These are phyloP conservation scores for Malassezia sympodialis DNA, from an alignment of 1,284 basidiomycete genomes.

Conservation along the genomic window DNA sequence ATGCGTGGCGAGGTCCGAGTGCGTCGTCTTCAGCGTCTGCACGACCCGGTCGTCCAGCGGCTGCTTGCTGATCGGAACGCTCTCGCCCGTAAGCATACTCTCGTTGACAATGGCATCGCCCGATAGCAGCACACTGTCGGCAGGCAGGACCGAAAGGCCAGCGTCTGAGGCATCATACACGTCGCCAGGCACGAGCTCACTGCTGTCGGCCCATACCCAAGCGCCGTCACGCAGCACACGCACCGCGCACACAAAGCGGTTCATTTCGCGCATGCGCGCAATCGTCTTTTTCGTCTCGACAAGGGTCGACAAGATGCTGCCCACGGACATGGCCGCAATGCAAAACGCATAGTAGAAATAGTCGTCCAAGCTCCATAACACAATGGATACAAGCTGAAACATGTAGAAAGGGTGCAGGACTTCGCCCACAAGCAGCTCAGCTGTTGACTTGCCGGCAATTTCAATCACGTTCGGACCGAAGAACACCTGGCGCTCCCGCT, in stretches of 20 bases:
- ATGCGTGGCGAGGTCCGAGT: constrained; percentile 57
- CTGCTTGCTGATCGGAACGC: constrained; percentile 79
- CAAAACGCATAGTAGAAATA: constrained; percentile 92
- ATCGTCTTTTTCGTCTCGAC: constrained; percentile 83
- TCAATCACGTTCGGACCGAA: constrained; percentile 86
- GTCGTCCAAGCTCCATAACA: constrained; percentile 86
- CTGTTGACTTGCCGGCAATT: constrained; percentile 73
- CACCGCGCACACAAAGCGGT: constrained; percentile 73
- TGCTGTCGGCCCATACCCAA: constrained; percentile 57
- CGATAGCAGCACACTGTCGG: constrained; percentile 80
- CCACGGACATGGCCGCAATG: constrained; percentile 79
- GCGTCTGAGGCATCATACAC: constrained; percentile 76
- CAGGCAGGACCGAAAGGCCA: constrained; percentile 67
- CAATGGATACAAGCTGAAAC: constrained; percentile 92
- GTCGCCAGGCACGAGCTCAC: constrained; percentile 81
- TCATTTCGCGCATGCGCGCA: constrained; percentile 90
- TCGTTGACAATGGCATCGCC: constrained; percentile 97
- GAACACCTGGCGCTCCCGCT: constrained; percentile 51
- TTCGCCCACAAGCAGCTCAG: constrained; percentile 73
- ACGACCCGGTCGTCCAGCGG: constrained; percentile 52
- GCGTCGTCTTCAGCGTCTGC: constrained; percentile 25
- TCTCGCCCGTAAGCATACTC: constrained; percentile 95
- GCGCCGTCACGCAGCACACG: constrained; percentile 61
- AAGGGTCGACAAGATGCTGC: constrained; percentile 76
- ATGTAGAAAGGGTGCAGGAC: constrained; percentile 51